Conservation (phyloP, 2,329 filamentous ascomycete genomes). For the Tothia fuscella region DNA sequence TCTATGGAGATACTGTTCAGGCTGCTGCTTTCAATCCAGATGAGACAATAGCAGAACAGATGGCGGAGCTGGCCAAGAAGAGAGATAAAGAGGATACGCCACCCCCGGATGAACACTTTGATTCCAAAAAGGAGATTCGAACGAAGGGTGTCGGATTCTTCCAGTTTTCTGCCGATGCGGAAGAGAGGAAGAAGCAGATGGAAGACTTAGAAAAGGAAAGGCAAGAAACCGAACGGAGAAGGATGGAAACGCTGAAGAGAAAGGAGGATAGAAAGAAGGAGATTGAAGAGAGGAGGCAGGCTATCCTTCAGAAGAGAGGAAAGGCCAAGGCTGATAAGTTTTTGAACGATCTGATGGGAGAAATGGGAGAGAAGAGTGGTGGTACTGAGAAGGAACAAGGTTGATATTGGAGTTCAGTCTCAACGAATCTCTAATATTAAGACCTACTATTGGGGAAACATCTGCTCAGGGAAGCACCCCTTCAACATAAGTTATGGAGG, state of each 20-base stretch:
- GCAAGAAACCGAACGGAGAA: conserved; percentile 52
- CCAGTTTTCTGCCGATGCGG: conserved; percentile 70
- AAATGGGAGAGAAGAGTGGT: conserved; percentile 15
- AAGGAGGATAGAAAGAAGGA: conserved; percentile 42
- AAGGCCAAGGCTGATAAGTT: conserved; percentile 64
- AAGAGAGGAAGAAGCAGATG: conserved; percentile 61
- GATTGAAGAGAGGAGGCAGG: conserved; percentile 42
- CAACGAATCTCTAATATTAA: too few species aligned
- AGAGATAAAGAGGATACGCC: conserved; percentile 71
- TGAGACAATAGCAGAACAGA: conserved; percentile 49
- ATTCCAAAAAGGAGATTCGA: conserved; percentile 70
- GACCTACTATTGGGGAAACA: too few species aligned
- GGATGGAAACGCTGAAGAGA: conserved; percentile 44
- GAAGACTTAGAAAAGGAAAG: conserved; percentile 55
- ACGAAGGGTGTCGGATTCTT: conserved; percentile 88
- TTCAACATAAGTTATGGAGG: too few species aligned
- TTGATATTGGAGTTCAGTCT: too few species aligned
- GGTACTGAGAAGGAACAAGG: too few species aligned
- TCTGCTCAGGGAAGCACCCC: too few species aligned
- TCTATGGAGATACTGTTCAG: conserved; percentile 80
- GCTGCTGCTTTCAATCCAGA: conserved; percentile 70
- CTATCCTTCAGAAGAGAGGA: conserved; percentile 40
- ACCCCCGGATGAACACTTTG: conserved; percentile 72
- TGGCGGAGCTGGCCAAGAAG: conserved; percentile 67
- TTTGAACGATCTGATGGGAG: conserved; percentile 44